Evolutionary conservation across 345 rosid genomes (phyloP).

Genomic region (Punica granatum): DNA sequence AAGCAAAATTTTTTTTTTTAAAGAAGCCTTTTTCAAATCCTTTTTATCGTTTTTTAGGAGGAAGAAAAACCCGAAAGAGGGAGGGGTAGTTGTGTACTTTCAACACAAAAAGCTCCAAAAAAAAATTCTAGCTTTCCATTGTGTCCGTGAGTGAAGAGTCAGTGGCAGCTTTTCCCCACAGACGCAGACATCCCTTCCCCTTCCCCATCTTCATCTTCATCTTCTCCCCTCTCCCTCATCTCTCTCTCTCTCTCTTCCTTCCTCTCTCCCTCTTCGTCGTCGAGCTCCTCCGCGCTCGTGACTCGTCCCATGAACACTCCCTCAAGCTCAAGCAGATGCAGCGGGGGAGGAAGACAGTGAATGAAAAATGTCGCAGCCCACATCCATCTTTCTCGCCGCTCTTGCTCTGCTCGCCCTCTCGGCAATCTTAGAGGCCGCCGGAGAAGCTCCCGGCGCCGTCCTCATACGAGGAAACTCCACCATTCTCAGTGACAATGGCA

Average conservation of each 20-base stretch:
- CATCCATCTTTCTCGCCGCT: neutral
- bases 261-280: neutral
- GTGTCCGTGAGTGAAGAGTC: constrained; percentile 7
- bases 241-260: constrained; percentile 4
- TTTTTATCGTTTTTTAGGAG: neutral
- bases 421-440: neutral
- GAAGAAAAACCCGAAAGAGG: neutral
- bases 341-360: neutral
- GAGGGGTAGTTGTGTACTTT: constrained; percentile 10
- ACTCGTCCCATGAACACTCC: neutral
- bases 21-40: neutral
- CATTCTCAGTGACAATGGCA: constrained; percentile 30
- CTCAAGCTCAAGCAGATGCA: neutral
- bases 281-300: neutral
- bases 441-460: neutral
- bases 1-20: too few species aligned
- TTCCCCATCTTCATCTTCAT: too few species aligned
- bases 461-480: constrained; percentile 16
- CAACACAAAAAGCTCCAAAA: constrained; percentile 5
- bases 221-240: constrained; percentile 5
- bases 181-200: constrained; percentile 1
- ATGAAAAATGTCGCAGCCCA: neutral
- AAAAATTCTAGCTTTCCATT: neutral
- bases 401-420: constrained; percentile 6
- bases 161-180: constrained; percentile 7